Evolutionary conservation across 1,139 yeast species (phyloP).

Genomic region (Lodderomyces beijingensis): DNA sequence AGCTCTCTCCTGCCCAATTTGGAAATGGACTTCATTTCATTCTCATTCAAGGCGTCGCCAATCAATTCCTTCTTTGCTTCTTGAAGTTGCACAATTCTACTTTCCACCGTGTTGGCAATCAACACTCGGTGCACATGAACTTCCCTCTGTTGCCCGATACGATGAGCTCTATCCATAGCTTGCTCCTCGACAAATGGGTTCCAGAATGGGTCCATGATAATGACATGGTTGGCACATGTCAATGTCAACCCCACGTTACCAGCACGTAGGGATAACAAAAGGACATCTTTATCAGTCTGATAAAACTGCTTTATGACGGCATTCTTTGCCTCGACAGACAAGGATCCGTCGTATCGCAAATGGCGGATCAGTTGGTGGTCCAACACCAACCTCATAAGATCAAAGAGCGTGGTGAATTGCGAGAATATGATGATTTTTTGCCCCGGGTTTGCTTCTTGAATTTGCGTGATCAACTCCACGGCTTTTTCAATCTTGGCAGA

Average conservation of each 20-base stretch:
- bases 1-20: slow-evolving; percentile 67
- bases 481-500: slow-evolving; percentile 57
- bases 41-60: slow-evolving; percentile 72
- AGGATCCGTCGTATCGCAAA: slow-evolving; percentile 76
- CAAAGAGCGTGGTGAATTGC: slow-evolving; percentile 78
- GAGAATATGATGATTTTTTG: slow-evolving; percentile 79
- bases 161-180: slow-evolving; percentile 91
- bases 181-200: slow-evolving; percentile 95
- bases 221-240: slow-evolving; percentile 89
- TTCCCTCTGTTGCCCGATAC: slow-evolving; percentile 80
- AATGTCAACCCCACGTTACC: slow-evolving; percentile 92
- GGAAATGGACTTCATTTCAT: slow-evolving; percentile 60
- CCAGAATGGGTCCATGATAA: slow-evolving; percentile 93
- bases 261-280: slow-evolving; percentile 77
- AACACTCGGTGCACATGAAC: slow-evolving; percentile 73
- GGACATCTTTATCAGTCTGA: slow-evolving; percentile 45
- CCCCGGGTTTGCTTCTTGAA: slow-evolving; percentile 37
- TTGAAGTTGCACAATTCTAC: slow-evolving; percentile 76
- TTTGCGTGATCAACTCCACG: slow-evolving; percentile 40
- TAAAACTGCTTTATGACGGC: slow-evolving; percentile 60
- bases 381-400: slow-evolving; percentile 59
- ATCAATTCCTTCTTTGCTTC: slow-evolving; percentile 69
- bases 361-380: slow-evolving; percentile 42
- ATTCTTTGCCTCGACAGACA: slow-evolving; percentile 66
- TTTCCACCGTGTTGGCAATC: slow-evolving; percentile 71